Evolutionary conservation across 75 land plant genomes (phyloP).

Genomic region (Chamaecyparis obtusa): DNA sequence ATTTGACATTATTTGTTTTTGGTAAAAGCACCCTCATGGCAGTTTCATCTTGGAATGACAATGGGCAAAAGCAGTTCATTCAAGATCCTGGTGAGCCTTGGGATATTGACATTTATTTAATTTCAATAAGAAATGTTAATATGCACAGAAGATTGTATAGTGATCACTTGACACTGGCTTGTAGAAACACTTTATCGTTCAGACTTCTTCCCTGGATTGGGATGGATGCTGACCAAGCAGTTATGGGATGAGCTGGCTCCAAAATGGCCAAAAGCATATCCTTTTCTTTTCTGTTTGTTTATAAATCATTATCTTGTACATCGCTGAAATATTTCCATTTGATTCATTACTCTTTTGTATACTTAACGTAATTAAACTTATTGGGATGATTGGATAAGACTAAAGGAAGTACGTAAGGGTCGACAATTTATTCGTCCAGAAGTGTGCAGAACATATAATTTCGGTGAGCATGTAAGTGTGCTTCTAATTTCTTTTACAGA

Average conservation of each 20-base stretch:
- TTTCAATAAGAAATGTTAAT: background rate
- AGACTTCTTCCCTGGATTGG: constrained; percentile 99
- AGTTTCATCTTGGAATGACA: constrained; percentile 99
- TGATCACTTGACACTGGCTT: background rate
- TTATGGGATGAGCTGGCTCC: constrained; percentile 93
- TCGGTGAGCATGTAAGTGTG: constrained; percentile 93
- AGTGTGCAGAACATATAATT: constrained; percentile 96
- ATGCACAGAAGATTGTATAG: constrained; percentile 3
- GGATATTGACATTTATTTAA: background rate
- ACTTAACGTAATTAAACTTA: constrained; percentile 76
- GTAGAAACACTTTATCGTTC: constrained; percentile 91
- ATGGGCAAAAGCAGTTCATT: constrained; percentile 97
- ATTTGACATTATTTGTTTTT: background rate
- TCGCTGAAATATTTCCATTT: background rate
- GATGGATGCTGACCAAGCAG: constrained; percentile 91
- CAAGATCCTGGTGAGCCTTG: constrained; percentile 68
- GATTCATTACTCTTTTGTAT: constrained; percentile 13
- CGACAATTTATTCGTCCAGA: constrained; percentile 97
- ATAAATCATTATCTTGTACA: background rate
- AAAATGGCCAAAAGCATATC: constrained; percentile 99
- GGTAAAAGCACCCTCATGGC: constrained; percentile 82
- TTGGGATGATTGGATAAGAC: constrained; percentile 99
- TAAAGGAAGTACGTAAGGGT: constrained; percentile 76
- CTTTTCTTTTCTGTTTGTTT: constrained; percentile 26
- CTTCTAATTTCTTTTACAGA: background rate